phyloP scores from a whole-genome alignment of 2,329 filamentous ascomycete species.

The Neurospora crassa region DNA sequence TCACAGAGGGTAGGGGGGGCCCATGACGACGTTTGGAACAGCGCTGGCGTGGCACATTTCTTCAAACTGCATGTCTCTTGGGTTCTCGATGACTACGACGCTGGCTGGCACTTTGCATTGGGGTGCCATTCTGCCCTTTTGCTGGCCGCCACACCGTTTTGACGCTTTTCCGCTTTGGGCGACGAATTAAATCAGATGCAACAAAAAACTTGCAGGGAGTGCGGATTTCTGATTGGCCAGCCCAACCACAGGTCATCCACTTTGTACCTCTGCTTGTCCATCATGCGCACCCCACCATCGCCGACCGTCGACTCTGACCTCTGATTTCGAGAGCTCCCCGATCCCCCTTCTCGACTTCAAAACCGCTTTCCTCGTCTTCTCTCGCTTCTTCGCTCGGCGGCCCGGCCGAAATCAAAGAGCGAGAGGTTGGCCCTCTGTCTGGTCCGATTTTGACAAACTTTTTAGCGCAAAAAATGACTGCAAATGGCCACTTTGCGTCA shows the following conservation, averaged over 20 bases:
- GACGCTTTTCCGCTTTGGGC: constrained; percentile 17
- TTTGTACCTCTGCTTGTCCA: constrained; percentile 22
- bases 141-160: constrained; percentile 13
- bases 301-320: constrained; percentile 4
- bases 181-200: constrained; percentile 16
- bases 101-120: constrained; percentile 8
- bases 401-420: constrained; percentile 6
- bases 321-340: constrained; percentile 13
- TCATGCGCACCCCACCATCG: constrained; percentile 19
- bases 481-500: not conserved
- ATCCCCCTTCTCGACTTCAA: constrained; percentile 5
- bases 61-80: not conserved
- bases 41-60: not conserved
- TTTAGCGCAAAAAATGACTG: constrained; percentile 13
- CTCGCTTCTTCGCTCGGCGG: constrained; percentile 13
- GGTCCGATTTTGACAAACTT: constrained; percentile 8
- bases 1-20: not conserved
- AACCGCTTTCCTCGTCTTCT: constrained; percentile 10
- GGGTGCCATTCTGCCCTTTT: constrained; percentile 1
- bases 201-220: constrained; percentile 20
- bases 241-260: constrained; percentile 21
- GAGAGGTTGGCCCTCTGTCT: constrained; percentile 1
- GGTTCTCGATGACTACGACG: constrained; percentile 1
- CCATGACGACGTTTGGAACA: not conserved
- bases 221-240: constrained; percentile 34